phyloP scores from a whole-genome alignment of 768 basidiomycete genomes.

The Lactifluus pinguis region DNA sequence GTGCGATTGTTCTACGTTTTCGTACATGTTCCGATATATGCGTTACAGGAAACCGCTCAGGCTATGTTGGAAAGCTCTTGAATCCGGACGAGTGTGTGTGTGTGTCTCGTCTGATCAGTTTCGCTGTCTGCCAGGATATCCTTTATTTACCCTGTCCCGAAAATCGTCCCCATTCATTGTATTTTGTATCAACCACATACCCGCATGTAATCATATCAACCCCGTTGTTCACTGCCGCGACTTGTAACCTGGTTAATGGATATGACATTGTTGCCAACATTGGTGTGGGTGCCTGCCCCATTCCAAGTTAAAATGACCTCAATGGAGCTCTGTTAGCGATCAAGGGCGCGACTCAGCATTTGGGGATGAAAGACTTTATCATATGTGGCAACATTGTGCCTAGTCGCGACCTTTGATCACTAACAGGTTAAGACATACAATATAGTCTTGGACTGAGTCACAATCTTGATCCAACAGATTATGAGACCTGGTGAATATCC shows the following conservation, averaged over 20 bases:
- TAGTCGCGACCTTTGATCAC: too few relatives aligned
- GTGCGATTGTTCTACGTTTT: conserved; percentile 12
- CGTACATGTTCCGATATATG: background rate
- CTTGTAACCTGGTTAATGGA: background rate
- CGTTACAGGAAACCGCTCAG: conserved; percentile 13
- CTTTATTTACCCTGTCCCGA: background rate
- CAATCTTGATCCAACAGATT: too few relatives aligned
- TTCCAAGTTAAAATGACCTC: background rate
- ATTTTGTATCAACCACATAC: background rate
- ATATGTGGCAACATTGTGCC: too few relatives aligned
- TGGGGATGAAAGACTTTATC: too few relatives aligned
- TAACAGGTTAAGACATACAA: too few relatives aligned
- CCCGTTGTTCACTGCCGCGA: background rate
- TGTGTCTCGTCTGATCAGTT: too few relatives aligned
- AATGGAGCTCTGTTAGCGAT: too few relatives aligned
- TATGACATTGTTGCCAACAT: background rate
- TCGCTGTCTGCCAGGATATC: background rate
- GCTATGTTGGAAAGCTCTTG: conserved; percentile 13
- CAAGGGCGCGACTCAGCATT: too few relatives aligned
- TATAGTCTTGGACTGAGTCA: too few relatives aligned
- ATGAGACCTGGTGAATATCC: too few relatives aligned
- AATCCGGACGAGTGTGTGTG: too few relatives aligned
- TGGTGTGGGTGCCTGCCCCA: background rate
- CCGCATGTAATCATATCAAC: background rate
- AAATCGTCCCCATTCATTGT: background rate